Evolutionary conservation across 306 rosid species (phyloP).

Genomic region (Cucurbita ficifolia): DNA sequence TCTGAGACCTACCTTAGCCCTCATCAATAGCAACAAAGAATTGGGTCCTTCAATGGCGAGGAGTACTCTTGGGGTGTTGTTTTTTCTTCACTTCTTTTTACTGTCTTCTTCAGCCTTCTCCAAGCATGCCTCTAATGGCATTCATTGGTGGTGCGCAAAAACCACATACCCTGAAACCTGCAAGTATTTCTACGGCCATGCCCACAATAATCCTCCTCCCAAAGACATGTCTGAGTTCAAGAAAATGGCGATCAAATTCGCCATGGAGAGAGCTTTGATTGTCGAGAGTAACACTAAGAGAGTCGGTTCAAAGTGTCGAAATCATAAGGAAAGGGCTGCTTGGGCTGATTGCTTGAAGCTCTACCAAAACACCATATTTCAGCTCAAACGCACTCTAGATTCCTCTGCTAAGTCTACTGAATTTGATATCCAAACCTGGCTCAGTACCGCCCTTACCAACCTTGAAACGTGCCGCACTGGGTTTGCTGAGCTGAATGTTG

Average conservation of each 20-base stretch:
- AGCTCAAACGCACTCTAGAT: slow-evolving; percentile 35
- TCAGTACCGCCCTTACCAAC: slow-evolving; percentile 34
- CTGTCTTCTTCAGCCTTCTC: background rate
- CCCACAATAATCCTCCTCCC: background rate
- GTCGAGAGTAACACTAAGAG: slow-evolving; percentile 20
- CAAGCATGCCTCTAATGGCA: background rate
- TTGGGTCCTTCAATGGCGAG: background rate
- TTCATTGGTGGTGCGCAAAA: slow-evolving; percentile 40
- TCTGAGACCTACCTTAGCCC: background rate
- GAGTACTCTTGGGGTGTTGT: background rate
- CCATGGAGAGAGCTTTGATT: slow-evolving; percentile 21
- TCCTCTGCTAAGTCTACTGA: slow-evolving; percentile 12
- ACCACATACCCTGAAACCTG: slow-evolving; percentile 44
- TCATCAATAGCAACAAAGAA: background rate
- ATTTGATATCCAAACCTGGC: slow-evolving; percentile 40
- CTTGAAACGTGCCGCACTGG: slow-evolving; percentile 42
- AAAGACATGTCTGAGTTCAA: slow-evolving; percentile 26
- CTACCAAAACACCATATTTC: slow-evolving; percentile 26
- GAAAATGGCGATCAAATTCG: slow-evolving; percentile 9
- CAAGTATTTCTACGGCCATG: slow-evolving; percentile 9
- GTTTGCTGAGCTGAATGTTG: slow-evolving; percentile 33
- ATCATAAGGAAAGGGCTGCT: slow-evolving; percentile 23
- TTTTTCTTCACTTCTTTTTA: background rate
- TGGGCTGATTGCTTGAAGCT: slow-evolving; percentile 40
- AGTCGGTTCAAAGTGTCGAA: slow-evolving; percentile 27